Evolutionary conservation across 768 basidiomycete species (phyloP).

Genomic region (Naganishia onofrii): DNA sequence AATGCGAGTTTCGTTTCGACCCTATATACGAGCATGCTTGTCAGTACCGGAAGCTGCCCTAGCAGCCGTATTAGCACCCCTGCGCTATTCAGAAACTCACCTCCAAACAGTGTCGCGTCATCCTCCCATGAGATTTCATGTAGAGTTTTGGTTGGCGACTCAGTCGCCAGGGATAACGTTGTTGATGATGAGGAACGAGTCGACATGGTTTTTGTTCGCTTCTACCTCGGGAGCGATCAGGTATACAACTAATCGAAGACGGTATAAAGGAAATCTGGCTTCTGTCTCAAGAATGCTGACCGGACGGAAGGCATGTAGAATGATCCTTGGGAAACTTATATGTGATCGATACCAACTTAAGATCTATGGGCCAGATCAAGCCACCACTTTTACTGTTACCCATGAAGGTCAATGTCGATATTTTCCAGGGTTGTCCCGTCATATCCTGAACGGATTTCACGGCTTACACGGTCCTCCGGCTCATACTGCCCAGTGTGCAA

Average conservation of each 20-base stretch:
- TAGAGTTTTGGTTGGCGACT: neutral
- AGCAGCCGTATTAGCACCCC: no score
- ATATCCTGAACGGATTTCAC: neutral
- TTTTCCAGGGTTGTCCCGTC: neutral
- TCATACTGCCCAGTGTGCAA: neutral
- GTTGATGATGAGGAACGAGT: neutral
- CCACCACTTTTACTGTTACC: neutral
- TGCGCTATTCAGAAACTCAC: neutral
- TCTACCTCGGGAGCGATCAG: neutral
- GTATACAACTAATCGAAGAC: conserved; percentile 1
- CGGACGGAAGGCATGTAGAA: neutral
- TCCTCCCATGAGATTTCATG: conserved; percentile 13
- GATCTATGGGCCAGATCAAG: neutral
- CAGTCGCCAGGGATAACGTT: neutral
- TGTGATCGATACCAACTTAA: neutral
- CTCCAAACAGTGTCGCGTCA: conserved; percentile 12
- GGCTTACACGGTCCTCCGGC: neutral
- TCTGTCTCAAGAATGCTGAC: conserved; percentile 6
- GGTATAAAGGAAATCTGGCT: neutral
- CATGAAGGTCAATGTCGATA: conserved; percentile 3
- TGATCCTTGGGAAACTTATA: neutral
- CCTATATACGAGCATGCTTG: neutral
- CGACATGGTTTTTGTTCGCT: neutral
- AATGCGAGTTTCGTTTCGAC: conserved; percentile 20
- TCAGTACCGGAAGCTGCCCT: neutral